These are phyloP conservation scores for Cucumis melo DNA, from an alignment of 306 rosid genomes.

Conservation along the genomic window DNA sequence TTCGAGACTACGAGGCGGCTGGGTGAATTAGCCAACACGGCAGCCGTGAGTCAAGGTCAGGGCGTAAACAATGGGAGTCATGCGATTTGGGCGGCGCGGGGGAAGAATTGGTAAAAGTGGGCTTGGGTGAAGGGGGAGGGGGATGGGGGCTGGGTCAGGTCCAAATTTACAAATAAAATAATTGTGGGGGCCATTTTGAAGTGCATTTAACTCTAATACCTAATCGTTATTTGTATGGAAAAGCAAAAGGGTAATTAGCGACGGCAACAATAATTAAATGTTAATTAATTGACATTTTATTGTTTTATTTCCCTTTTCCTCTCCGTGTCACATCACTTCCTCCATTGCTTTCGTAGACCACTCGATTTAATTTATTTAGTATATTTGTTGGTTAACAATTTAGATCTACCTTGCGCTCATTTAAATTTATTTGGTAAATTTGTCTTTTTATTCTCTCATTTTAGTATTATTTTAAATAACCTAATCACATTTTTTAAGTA, in stretches of 20 bases:
- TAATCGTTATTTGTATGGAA: neutral
- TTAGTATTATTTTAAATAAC: too few species aligned
- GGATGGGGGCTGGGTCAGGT: neutral
- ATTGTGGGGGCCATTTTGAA: neutral
- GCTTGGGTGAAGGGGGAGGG: neutral
- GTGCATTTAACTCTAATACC: conserved; percentile 1
- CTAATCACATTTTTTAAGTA: too few species aligned
- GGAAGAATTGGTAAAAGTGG: neutral
- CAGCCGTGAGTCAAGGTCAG: neutral
- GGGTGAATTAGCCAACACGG: neutral
- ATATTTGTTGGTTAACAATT: neutral
- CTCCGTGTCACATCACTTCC: neutral
- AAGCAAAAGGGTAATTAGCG: neutral
- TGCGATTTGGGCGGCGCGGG: neutral
- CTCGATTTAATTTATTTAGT: neutral
- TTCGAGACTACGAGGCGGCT: neutral
- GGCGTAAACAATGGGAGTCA: neutral
- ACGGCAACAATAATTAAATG: neutral
- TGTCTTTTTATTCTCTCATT: too few species aligned
- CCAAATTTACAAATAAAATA: neutral
- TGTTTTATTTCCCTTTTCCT: neutral
- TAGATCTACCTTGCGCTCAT: neutral
- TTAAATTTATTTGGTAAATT: too few species aligned
- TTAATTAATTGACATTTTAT: neutral
- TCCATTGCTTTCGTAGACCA: neutral